Percentiles rank a stretch among this genome's conserved stretches.
Evolutionary conservation across 768 basidiomycete species (phyloP).

Genomic region (Harrya chromipes): DNA sequence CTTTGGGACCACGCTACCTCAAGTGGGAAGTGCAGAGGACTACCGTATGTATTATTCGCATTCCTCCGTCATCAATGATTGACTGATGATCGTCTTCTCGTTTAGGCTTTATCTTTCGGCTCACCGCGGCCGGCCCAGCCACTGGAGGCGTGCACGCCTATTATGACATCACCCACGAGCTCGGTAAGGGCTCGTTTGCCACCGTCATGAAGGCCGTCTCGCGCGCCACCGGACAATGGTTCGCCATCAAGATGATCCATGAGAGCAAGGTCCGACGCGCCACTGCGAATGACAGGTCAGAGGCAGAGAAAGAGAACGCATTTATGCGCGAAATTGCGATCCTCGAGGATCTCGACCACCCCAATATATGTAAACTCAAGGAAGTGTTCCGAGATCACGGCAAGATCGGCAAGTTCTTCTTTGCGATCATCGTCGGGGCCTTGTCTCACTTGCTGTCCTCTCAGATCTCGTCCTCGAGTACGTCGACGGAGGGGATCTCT

Average conservation of each 20-base stretch:
- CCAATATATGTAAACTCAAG: constrained; percentile 76
- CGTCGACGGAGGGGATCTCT: constrained; percentile 84
- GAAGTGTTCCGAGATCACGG: constrained; percentile 72
- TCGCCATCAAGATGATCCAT: constrained; percentile 88
- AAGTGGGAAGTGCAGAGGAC: constrained; percentile 56
- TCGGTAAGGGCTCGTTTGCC: constrained; percentile 92
- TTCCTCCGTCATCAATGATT: neutral
- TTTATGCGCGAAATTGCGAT: constrained; percentile 78
- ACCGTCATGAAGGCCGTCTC: constrained; percentile 83
- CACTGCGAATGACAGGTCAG: constrained; percentile 29
- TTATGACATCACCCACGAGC: constrained; percentile 66
- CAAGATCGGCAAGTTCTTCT: constrained; percentile 48
- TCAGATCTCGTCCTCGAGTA: constrained; percentile 81
- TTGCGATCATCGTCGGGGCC: neutral
- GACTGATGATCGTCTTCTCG: neutral
- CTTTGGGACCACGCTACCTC: constrained; percentile 61
- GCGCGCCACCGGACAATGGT: constrained; percentile 65
- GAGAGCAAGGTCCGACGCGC: constrained; percentile 43
- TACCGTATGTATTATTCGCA: constrained; percentile 52
- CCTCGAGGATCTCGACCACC: constrained; percentile 71
- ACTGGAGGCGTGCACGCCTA: constrained; percentile 55
- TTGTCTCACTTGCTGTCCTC: constrained; percentile 24
- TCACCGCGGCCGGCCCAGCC: constrained; percentile 49
- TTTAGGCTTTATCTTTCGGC: constrained; percentile 70
- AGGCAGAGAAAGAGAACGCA: constrained; percentile 29